These are phyloP conservation scores for Xylaria scruposa DNA, from an alignment of 495 filamentous ascomycete genomes.

Conservation along the genomic window DNA sequence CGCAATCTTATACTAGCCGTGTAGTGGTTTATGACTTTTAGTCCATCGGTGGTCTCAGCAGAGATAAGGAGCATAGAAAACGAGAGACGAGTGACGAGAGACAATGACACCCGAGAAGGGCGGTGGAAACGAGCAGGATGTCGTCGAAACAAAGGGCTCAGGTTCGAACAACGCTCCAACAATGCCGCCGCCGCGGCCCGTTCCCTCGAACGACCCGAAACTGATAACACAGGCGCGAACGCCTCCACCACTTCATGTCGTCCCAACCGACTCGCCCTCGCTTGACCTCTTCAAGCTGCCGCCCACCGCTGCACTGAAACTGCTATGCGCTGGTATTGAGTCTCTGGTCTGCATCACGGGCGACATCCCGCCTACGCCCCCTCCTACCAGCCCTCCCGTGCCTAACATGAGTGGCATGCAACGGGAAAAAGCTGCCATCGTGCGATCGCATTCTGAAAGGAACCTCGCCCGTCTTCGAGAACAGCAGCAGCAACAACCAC, in stretches of 20 bases:
- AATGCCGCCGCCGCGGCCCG: conserved; percentile 56
- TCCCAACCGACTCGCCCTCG: conserved; percentile 39
- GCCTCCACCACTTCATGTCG: conserved; percentile 41
- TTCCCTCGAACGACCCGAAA: conserved; percentile 56
- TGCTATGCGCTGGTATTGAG: conserved; percentile 76
- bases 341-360: conserved; percentile 73
- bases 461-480: conserved; percentile 47
- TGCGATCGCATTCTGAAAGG: conserved; percentile 58
- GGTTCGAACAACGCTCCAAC: conserved; percentile 30
- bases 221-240: conserved; percentile 43
- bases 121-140: conserved; percentile 19
- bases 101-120: conserved; percentile 12
- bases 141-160: background rate
- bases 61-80: background rate
- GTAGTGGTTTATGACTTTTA: background rate
- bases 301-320: conserved; percentile 76
- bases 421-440: conserved; percentile 63
- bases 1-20: conserved; percentile 2
- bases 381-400: conserved; percentile 63
- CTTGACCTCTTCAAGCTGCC: conserved; percentile 73
- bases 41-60: background rate
- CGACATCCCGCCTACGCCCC: conserved; percentile 77
- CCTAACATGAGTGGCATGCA: conserved; percentile 66
- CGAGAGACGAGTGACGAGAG: conserved; percentile 5
- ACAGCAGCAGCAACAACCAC: conserved; percentile 30